Conservation (phyloP, 2,329 filamentous ascomycete genomes). For the Colletotrichum sp. region DNA sequence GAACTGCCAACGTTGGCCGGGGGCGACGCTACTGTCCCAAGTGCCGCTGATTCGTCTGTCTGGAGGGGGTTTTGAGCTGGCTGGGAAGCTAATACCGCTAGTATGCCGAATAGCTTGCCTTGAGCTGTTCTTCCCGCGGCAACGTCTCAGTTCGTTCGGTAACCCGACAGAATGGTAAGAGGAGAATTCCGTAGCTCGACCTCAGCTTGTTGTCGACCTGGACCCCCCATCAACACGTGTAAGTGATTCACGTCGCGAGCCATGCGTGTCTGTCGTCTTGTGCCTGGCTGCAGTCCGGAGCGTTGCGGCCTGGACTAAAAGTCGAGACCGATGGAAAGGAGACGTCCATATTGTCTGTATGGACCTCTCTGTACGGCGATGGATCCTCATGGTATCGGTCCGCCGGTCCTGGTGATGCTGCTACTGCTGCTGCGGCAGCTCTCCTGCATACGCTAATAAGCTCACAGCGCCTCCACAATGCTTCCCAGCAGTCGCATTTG, state of each 20-base stretch:
- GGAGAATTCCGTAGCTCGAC: not conserved
- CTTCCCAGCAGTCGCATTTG: not conserved
- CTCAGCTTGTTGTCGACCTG: not conserved
- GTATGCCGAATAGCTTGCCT: not conserved
- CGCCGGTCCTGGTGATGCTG: not conserved
- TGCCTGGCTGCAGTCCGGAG: not conserved
- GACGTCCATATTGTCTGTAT: not conserved
- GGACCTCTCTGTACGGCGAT: not conserved
- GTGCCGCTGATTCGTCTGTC: not conserved
- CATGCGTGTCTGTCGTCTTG: not conserved
- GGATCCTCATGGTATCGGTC: not conserved
- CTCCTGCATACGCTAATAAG: not conserved
- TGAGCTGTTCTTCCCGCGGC: not conserved
- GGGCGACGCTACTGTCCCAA: not conserved
- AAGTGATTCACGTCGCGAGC: not conserved
- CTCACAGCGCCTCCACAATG: not conserved
- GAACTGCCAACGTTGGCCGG: not conserved
- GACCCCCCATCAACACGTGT: not conserved
- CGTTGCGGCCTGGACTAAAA: not conserved
- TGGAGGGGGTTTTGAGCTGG: not conserved
- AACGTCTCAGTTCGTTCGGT: slow-evolving; percentile 1
- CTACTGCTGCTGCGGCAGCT: not conserved
- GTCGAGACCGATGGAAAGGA: not conserved
- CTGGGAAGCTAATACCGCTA: not conserved
- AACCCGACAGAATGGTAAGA: not conserved